phyloP scores from a whole-genome alignment of 129 eudicot genomes.

The Escallonia herrerae region DNA sequence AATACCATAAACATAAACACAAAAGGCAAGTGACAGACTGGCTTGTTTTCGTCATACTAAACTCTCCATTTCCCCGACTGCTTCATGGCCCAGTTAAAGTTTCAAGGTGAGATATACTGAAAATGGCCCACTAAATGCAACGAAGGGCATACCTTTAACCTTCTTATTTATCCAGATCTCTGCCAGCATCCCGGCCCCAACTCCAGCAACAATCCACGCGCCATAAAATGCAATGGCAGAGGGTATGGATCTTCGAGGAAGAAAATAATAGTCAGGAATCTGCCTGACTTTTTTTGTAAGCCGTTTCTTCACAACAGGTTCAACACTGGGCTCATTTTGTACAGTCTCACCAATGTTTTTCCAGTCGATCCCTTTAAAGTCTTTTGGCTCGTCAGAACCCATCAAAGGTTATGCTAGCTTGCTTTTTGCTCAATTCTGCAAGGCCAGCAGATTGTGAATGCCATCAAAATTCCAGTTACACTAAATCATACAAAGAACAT shows the following conservation, averaged over 20 bases:
- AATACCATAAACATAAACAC: too few species aligned
- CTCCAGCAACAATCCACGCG: constrained; percentile 70
- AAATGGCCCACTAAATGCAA: too few species aligned
- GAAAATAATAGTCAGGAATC: constrained; percentile 77
- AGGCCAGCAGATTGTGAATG: neutral
- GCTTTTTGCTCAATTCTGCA: constrained; percentile 6
- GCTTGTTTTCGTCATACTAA: too few species aligned
- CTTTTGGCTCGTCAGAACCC: constrained; percentile 55
- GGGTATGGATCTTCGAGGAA: constrained; percentile 72
- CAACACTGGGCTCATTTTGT: constrained; percentile 26
- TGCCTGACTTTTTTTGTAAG: constrained; percentile 60
- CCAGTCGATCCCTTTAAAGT: constrained; percentile 56
- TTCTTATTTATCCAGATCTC: constrained; percentile 89
- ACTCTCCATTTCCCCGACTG: too few species aligned
- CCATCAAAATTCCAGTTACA: too few species aligned
- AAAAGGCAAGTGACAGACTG: too few species aligned
- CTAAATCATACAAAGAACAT: too few species aligned
- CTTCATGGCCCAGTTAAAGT: too few species aligned
- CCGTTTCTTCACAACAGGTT: constrained; percentile 64
- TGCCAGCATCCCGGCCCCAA: constrained; percentile 93
- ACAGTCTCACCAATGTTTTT: constrained; percentile 46
- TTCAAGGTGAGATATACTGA: too few species aligned
- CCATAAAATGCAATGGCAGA: constrained; percentile 69
- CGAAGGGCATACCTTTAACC: constrained; percentile 50
- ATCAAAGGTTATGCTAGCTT: constrained; percentile 5